phyloP scores from a whole-genome alignment of 768 basidiomycete species.

The Amanita inopinata region DNA sequence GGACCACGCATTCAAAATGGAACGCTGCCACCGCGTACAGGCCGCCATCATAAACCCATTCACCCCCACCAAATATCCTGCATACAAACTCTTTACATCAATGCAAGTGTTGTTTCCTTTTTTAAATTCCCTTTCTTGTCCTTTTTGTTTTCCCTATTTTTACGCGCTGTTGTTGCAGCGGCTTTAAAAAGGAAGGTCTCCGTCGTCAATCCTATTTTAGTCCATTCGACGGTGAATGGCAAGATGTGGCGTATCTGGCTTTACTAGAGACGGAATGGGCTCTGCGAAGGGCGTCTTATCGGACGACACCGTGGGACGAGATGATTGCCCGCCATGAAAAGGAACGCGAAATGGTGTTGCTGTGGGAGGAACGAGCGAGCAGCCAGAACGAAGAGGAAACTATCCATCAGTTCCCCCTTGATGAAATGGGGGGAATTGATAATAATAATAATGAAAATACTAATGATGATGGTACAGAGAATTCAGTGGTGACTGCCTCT shows the following conservation, averaged over 20 bases:
- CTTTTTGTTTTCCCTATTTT: too few relatives aligned
- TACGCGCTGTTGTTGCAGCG: too few relatives aligned
- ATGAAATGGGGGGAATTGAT: background rate
- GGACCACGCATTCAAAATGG: slow-evolving; percentile 35
- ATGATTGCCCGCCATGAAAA: slow-evolving; percentile 47
- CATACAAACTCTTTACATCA: slow-evolving; percentile 3
- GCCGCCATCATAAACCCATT: slow-evolving; percentile 35
- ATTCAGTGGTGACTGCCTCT: too few relatives aligned
- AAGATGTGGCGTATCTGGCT: slow-evolving; percentile 50
- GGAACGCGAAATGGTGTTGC: slow-evolving; percentile 46
- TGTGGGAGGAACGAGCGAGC: slow-evolving; percentile 31
- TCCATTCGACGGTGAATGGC: slow-evolving; percentile 37
- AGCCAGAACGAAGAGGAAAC: background rate
- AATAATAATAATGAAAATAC: background rate
- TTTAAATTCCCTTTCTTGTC: too few relatives aligned
- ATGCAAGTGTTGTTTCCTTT: slow-evolving; percentile 18
- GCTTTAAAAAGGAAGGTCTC: slow-evolving; percentile 57
- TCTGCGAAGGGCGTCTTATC: slow-evolving; percentile 10
- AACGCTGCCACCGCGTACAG: slow-evolving; percentile 42
- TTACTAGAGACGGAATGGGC: slow-evolving; percentile 56
- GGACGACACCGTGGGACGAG: slow-evolving; percentile 48
- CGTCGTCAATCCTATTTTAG: slow-evolving; percentile 45
- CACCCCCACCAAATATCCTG: background rate
- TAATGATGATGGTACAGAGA: background rate
- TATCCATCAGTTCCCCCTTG: background rate